Conservation (phyloP, 2,329 filamentous ascomycete genomes). For the Diplodia scrobiculata region DNA sequence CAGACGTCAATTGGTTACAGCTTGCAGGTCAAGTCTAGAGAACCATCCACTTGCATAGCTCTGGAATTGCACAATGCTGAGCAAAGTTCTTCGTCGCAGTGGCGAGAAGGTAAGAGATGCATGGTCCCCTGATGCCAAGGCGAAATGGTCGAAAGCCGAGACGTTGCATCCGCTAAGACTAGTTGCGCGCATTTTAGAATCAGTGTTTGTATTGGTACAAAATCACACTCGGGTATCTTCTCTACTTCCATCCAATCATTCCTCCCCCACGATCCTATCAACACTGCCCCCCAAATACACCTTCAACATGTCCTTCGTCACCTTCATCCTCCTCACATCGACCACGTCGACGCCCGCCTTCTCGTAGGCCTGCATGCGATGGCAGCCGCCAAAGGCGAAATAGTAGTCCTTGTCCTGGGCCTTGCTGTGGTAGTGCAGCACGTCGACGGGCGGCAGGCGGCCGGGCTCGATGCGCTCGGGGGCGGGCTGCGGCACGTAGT, state of each 20-base stretch:
- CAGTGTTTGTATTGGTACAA: neutral
- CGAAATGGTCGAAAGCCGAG: too few relatives aligned
- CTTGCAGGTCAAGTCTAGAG: too few relatives aligned
- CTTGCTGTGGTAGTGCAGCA: slow-evolving; percentile 30
- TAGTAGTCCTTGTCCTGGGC: slow-evolving; percentile 20
- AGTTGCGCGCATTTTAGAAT: neutral
- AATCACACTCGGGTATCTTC: neutral
- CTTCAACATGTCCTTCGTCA: slow-evolving; percentile 30
- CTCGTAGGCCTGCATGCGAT: slow-evolving; percentile 29
- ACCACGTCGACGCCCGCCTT: slow-evolving; percentile 26
- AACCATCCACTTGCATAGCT: too few relatives aligned
- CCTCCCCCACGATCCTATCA: slow-evolving; percentile 29
- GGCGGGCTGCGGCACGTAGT: slow-evolving; percentile 27
- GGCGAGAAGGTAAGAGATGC: too few relatives aligned
- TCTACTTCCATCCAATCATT: neutral
- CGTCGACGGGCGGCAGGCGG: slow-evolving; percentile 30
- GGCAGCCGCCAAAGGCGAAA: slow-evolving; percentile 31
- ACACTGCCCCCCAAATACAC: slow-evolving; percentile 29
- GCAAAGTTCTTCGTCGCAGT: too few relatives aligned
- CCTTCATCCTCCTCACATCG: slow-evolving; percentile 27
- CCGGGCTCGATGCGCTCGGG: slow-evolving; percentile 29
- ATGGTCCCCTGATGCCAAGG: too few relatives aligned
- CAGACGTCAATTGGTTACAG: too few relatives aligned
- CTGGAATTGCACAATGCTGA: too few relatives aligned
- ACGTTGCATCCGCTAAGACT: too few relatives aligned